phyloP scores from a whole-genome alignment of 2,329 filamentous ascomycete species.

The Claviceps africana region DNA sequence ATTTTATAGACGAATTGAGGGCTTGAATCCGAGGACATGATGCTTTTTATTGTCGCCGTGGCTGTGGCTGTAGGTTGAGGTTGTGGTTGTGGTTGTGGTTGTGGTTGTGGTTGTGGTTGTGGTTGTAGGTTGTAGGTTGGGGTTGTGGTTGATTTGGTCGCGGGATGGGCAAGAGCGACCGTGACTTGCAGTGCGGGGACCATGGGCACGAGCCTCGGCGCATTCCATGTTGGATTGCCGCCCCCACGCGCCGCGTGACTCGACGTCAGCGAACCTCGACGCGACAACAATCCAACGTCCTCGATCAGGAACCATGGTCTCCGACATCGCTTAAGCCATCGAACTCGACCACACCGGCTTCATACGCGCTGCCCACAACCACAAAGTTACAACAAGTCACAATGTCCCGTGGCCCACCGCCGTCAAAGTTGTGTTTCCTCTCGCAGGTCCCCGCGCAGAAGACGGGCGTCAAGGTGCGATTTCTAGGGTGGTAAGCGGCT shows the following conservation, averaged over 20 bases:
- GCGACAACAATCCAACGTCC: not conserved
- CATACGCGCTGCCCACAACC: not conserved
- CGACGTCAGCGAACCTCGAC: not conserved
- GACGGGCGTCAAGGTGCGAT: constrained; percentile 69
- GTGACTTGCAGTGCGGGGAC: no score
- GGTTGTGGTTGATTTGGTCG: not conserved
- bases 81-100: not conserved
- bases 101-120: no score
- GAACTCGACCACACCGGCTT: not conserved
- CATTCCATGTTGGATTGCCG: not conserved
- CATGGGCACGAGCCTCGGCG: no score
- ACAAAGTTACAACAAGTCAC: not conserved
- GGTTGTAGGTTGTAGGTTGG: no score
- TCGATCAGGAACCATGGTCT: not conserved
- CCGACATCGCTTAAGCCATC: not conserved
- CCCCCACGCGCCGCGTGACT: not conserved
- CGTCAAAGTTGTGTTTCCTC: constrained; percentile 52
- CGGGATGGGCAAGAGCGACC: not conserved
- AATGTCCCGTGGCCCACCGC: constrained; percentile 46
- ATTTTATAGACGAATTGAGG: constrained; percentile 45
- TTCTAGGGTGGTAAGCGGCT: constrained; percentile 69
- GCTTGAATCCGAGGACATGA: constrained; percentile 14
- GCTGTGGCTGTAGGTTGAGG: no score
- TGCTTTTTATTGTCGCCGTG: not conserved
- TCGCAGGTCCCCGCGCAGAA: constrained; percentile 38